Conservation (phyloP, 1,139 yeast genomes). For the Kodamaea derodonti region DNA sequence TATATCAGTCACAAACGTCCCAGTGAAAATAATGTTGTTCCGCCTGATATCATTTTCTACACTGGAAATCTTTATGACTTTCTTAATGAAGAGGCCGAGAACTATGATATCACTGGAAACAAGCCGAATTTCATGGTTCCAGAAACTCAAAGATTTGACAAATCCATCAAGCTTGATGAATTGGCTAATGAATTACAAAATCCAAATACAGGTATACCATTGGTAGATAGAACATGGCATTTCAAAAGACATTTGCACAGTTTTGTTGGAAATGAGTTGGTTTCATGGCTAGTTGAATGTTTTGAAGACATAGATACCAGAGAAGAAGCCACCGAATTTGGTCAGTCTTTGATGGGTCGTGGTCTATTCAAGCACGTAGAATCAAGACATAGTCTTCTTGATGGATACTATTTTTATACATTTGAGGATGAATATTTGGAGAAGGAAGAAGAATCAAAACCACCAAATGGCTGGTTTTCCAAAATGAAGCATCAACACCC, state of each 20-base stretch:
- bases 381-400: slow-evolving; percentile 75
- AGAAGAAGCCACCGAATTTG: slow-evolving; percentile 79
- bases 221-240: slow-evolving; percentile 89
- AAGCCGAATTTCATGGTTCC: slow-evolving; percentile 35
- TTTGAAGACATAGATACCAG: slow-evolving; percentile 75
- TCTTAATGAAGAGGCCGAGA: slow-evolving; percentile 45
- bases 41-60: slow-evolving; percentile 79
- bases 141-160: slow-evolving; percentile 34
- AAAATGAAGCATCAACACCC: slow-evolving; percentile 11
- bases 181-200: slow-evolving; percentile 70
- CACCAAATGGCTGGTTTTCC: slow-evolving; percentile 29
- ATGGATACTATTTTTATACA: slow-evolving; percentile 90
- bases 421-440: slow-evolving; percentile 56
- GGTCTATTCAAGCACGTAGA: slow-evolving; percentile 80
- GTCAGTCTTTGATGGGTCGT: slow-evolving; percentile 68
- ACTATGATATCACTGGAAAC: slow-evolving; percentile 33
- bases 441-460: slow-evolving; percentile 16
- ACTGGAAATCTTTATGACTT: slow-evolving; percentile 80
- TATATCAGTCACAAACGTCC: slow-evolving; percentile 34
- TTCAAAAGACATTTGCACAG: slow-evolving; percentile 74
- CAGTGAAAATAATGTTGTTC: slow-evolving; percentile 36
- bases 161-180: slow-evolving; percentile 31
- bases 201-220: slow-evolving; percentile 51
- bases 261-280: slow-evolving; percentile 82
- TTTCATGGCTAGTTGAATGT: slow-evolving; percentile 75